Percentiles rank a stretch among this genome's conserved stretches.
Conservation (phyloP, 75 land plant genomes). For the Sequoiadendron giganteum region DNA sequence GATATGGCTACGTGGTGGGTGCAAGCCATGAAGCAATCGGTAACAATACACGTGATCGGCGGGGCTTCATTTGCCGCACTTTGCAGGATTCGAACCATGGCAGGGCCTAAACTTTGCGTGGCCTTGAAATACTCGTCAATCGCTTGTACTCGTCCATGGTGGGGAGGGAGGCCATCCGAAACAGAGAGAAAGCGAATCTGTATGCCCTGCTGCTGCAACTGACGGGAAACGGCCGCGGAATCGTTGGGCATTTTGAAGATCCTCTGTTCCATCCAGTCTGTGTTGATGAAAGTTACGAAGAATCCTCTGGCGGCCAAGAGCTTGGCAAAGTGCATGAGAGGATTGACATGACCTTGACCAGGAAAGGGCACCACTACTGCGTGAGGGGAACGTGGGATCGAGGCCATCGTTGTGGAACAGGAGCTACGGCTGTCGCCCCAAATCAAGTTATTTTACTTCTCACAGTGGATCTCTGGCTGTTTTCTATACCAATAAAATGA, state of each 20-base stretch:
- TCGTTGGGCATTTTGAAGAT: background rate
- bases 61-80: background rate
- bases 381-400: background rate
- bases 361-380: slow-evolving; percentile 3
- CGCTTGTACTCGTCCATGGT: no score
- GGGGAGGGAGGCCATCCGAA: background rate
- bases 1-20: background rate
- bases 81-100: background rate
- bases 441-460: no score
- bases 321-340: background rate
- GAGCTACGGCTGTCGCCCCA: no score
- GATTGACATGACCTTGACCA: slow-evolving; percentile 6
- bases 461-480: no score
- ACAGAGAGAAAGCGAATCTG: background rate
- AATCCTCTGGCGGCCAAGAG: background rate
- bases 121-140: background rate
- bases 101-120: background rate
- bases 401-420: no score
- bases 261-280: background rate
- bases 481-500: no score
- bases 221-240: no score
- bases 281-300: slow-evolving; percentile 1
- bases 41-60: slow-evolving; percentile 6
- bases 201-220: background rate
- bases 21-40: background rate